Base-by-base conservation (phyloP, 306 rosid genomes). In the Acacia confusa region DNA sequence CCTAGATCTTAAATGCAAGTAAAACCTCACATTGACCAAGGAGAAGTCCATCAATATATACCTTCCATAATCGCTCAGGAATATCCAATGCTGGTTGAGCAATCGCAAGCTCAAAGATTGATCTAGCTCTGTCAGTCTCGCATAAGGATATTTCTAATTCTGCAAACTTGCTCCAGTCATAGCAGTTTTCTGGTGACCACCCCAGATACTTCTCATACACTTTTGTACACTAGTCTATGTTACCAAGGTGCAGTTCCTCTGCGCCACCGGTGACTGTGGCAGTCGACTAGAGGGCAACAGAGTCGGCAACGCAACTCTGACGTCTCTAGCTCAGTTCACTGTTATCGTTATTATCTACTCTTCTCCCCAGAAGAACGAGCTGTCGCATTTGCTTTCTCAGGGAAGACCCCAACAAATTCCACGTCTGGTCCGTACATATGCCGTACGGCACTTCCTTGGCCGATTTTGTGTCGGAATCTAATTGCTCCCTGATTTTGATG, bases 51-150 rank as follows among this genome's bases (percentile, higher is more conserved):
- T 17, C 63, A 72, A 47, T 36, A 45, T 27, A 41, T 87, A 94
- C 99, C 98, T 95, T 95, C 99, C 99, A 95, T 72, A 95, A 75
- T 32, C 92, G 81, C 75, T 95, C 98, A 6, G 98, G 99, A 98
- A 90, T 95, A 83, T 95, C 99, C 81, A 95, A 87, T n/a, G 97
- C 92, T 74, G 93, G 92, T 79, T 95, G 99, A 36, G 93, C 90
- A 13, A 92, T 95, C 4, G 99, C 99, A 61, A 95, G 96, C 87
- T 95, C 99, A 87, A 95, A 92, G 44, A 95, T 88, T 41, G 84
- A 85, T 85, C 99, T 87, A 52, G 99, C 93, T 60, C 98, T 91
- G 27, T 95, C 98, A n/a, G 94, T 95, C 88, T 95, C 98, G 15
- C 86, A 80, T 77, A 95, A 79, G 10, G 96, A 95, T 80, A 90